Base-by-base conservation (phyloP, 371 early-diverging fungal species). In the Fennellomyces sp. region DNA sequence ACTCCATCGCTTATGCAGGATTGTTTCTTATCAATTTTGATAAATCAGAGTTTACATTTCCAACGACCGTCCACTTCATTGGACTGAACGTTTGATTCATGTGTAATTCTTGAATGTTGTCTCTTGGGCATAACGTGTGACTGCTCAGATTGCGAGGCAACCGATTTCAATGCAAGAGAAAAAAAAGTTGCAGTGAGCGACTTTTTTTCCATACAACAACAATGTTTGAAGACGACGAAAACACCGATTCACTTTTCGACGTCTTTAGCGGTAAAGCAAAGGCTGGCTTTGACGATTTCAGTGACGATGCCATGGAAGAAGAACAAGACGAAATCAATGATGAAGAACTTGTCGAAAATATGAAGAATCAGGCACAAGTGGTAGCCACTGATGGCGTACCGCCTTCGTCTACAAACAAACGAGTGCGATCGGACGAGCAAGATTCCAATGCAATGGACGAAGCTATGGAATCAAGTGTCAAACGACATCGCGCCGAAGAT, bases 151-250 rank as follows among this genome's bases (percentile, higher is more conserved):
- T n/a, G n/a, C n/a, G n/a, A n/a, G n/a, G n/a, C n/a, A n/a, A n/a
- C n/a, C n/a, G n/a, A n/a, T n/a, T n/a, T n/a, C n/a, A n/a, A n/a
- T n/a, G n/a, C n/a, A n/a, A n/a, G n/a, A n/a, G n/a, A n/a, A n/a
- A n/a, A n/a, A n/a, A n/a, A n/a, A n/a, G n/a, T n/a, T n/a, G n/a
- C n/a, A n/a, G n/a, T n/a, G n/a, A n/a, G n/a, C n/a, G n/a, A n/a
- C n/a, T n/a, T 13, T 39, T 13, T 11, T 39, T 39, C 39, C 17
- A 39, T 39, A 39, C 39, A 11, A n/a, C 55, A 31, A 36, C 27
- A 11, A 64, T 64, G 64, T 64, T 64, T 47, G 62, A 25, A 12
- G 55, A 62, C 63, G 67, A 63, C 38, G 55, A 57, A 29, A 58
- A 61, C 50, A 45, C 52, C 4, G 67, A 67, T 39, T 53, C 62